Evolutionary conservation across 208 protist species (phyloP).

Genomic region (Leishmania arabica): DNA sequence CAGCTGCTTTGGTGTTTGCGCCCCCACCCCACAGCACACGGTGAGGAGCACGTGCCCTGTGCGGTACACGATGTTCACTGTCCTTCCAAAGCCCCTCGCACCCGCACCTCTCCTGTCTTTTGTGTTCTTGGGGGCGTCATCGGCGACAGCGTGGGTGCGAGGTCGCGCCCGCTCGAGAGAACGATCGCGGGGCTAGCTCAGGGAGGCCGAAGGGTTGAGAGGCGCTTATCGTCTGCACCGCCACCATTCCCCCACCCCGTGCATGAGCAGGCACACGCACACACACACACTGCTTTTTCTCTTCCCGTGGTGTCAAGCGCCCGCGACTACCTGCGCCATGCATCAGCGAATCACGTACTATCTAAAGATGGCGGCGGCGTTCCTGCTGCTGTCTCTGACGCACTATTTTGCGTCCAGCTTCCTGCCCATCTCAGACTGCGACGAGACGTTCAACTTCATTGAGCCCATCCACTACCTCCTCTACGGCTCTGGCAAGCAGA

Average conservation of each 20-base stretch:
- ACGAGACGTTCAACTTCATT: conserved; percentile 96
- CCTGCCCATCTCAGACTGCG: conserved; percentile 93
- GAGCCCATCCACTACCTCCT: conserved; percentile 95
- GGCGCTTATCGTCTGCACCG: neutral
- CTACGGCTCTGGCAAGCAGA: conserved; percentile 94
- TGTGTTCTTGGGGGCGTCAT: neutral
- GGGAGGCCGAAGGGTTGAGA: neutral
- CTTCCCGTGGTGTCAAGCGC: neutral
- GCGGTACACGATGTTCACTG: neutral
- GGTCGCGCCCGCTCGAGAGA: neutral
- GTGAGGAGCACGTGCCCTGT: neutral
- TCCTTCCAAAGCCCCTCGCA: neutral
- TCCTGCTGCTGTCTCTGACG: conserved; percentile 46
- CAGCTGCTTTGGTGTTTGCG: neutral
- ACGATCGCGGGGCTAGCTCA: neutral
- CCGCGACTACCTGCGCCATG: conserved; percentile 9
- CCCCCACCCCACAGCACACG: neutral
- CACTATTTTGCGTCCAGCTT: conserved; percentile 65
- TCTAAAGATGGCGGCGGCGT: conserved; percentile 48
- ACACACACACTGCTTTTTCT: no score
- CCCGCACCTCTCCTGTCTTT: neutral
- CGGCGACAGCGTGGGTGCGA: neutral
- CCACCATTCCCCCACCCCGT: neutral
- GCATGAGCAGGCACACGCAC: no score
- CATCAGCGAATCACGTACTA: conserved; percentile 33